These are phyloP conservation scores for Cutaneotrichosporon daszewskae DNA, from an alignment of 1,284 basidiomycete genomes.

Conservation along the genomic window DNA sequence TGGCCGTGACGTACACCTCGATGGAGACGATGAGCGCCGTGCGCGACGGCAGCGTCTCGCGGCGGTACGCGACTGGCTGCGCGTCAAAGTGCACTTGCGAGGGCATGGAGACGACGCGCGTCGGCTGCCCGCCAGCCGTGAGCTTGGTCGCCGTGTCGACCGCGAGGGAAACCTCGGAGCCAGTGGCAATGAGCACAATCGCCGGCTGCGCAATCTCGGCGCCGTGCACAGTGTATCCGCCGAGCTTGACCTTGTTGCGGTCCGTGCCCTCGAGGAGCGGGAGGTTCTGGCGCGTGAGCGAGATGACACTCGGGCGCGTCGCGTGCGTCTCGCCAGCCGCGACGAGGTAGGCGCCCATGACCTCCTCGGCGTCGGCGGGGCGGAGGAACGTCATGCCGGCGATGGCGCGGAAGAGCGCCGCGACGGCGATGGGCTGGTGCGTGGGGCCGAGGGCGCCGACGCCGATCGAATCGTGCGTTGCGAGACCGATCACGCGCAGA, in stretches of 20 bases:
- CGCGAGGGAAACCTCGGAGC: conserved; percentile 72
- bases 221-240: conserved; percentile 85
- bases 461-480: conserved; percentile 84
- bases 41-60: too few relatives aligned
- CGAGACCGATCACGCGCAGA: conserved; percentile 66
- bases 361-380: conserved; percentile 89
- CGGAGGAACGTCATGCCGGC: conserved; percentile 90
- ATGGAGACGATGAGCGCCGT: conserved; percentile 18
- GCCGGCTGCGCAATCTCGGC: conserved; percentile 60
- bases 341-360: conserved; percentile 78
- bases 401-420: conserved; percentile 75
- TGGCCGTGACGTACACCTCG: conserved; percentile 19
- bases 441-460: conserved; percentile 91
- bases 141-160: conserved; percentile 77
- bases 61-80: conserved; percentile 71
- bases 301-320: conserved; percentile 64
- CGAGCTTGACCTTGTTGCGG: conserved; percentile 75
- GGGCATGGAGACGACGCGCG: conserved; percentile 78
- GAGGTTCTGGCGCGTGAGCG: conserved; percentile 52
- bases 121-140: conserved; percentile 68
- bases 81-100: conserved; percentile 82
- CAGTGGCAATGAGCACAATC: conserved; percentile 82
- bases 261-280: conserved; percentile 84
- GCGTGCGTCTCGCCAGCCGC: conserved; percentile 68
- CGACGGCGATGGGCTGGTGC: conserved; percentile 75